Percentiles rank a stretch among this genome's conserved stretches.
Conservation (phyloP, 202 grass and related monocot genomes). For the Dendrocalamus latiflorus region DNA sequence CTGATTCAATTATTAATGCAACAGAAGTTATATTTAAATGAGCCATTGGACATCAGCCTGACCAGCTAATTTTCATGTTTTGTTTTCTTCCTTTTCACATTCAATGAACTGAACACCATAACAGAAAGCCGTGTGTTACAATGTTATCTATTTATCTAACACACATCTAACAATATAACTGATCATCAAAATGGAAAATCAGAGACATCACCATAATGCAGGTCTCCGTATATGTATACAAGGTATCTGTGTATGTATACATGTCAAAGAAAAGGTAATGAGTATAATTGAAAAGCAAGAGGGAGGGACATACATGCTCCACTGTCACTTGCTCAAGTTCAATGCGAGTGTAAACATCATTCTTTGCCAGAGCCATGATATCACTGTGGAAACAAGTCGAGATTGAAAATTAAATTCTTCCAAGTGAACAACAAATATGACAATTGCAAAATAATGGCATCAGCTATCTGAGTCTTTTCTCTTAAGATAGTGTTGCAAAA, state of each 20-base stretch:
- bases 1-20: constrained; percentile 1
- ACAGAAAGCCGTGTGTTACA: not conserved
- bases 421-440: too few relatives aligned
- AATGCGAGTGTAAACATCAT: too few relatives aligned
- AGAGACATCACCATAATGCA: not conserved
- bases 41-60: not conserved
- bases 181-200: constrained; percentile 2
- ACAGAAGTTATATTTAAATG: constrained; percentile 2
- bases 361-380: too few relatives aligned
- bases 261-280: too few relatives aligned
- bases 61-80: constrained; percentile 4
- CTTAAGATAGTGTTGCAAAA: too few relatives aligned
- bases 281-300: not conserved
- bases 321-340: too few relatives aligned
- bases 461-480: too few relatives aligned
- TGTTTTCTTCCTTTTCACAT: not conserved
- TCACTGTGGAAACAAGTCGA: too few relatives aligned
- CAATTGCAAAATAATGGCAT: too few relatives aligned
- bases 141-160: not conserved
- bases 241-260: too few relatives aligned
- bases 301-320: too few relatives aligned
- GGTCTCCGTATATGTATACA: not conserved
- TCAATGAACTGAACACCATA: not conserved
- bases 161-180: not conserved
- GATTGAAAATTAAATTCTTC: too few relatives aligned